Percentiles rank a stretch among this genome's conserved stretches.
These are phyloP conservation scores for Globisporangium sylvaticum DNA, from an alignment of 352 stramenopile species.

Conservation along the genomic window DNA sequence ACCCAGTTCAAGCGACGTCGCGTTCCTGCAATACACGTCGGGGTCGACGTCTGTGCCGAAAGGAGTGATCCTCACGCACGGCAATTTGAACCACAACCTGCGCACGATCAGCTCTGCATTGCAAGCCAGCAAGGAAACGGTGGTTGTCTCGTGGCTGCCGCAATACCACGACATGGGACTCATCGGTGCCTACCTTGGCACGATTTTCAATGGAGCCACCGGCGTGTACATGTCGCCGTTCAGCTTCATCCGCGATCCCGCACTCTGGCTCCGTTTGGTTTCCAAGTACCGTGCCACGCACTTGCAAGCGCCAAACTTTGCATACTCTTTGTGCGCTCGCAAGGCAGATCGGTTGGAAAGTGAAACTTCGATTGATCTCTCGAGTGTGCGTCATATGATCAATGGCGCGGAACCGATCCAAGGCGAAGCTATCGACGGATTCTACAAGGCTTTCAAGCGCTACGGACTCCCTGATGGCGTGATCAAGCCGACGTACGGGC, in stretches of 20 bases:
- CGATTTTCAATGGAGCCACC: constrained; percentile 81
- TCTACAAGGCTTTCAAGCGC: constrained; percentile 86
- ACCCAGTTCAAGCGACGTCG: constrained; percentile 59
- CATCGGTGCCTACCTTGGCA: constrained; percentile 92
- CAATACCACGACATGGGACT: constrained; percentile 99
- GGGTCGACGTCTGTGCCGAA: constrained; percentile 98
- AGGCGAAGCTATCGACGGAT: constrained; percentile 78
- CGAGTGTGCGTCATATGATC: constrained; percentile 94
- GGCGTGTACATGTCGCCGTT: constrained; percentile 98
- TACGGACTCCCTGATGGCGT: constrained; percentile 85
- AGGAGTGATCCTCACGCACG: constrained; percentile 97
- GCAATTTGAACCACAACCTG: constrained; percentile 97
- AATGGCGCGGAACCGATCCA: constrained; percentile 98
- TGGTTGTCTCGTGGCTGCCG: constrained; percentile 97
- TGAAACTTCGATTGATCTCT: constrained; percentile 82
- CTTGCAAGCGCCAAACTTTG: constrained; percentile 98
- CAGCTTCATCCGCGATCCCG: constrained; percentile 95
- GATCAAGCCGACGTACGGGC: constrained; percentile 97
- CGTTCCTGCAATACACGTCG: constrained; percentile 99
- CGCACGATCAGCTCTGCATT: constrained; percentile 93
- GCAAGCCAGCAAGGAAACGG: constrained; percentile 83
- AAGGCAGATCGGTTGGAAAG: constrained; percentile 83
- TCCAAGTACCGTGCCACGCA: constrained; percentile 92
- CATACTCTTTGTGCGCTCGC: constrained; percentile 93
- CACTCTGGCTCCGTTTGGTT: constrained; percentile 93